Evolutionary conservation across 768 basidiomycete genomes (phyloP).

Genomic region (Suillus fuscotomentosus): DNA sequence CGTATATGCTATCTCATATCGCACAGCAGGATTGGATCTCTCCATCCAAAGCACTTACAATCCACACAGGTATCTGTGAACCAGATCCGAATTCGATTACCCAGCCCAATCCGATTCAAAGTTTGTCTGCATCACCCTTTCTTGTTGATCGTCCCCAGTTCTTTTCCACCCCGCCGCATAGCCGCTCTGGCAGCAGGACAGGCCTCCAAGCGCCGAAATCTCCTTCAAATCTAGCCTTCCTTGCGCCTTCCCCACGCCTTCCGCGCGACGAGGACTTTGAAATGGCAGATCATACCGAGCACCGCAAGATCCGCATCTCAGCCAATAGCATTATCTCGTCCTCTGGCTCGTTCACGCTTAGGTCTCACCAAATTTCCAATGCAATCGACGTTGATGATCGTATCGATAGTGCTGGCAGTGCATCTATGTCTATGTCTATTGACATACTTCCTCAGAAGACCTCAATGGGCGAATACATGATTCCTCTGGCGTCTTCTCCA

Average conservation of each 20-base stretch:
- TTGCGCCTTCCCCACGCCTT: not conserved
- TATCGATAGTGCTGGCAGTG: not conserved
- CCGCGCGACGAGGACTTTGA: conserved; percentile 8
- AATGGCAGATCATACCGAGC: conserved; percentile 18
- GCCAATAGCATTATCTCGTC: conserved; percentile 29
- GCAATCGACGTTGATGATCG: not conserved
- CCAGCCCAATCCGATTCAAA: not conserved
- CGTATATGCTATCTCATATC: conserved; percentile 27
- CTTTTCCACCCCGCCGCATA: conserved; percentile 24
- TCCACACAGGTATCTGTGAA: not conserved
- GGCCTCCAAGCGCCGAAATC: not conserved
- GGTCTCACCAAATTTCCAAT: conserved; percentile 5
- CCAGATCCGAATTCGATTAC: not conserved
- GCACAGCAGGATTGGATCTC: conserved; percentile 13
- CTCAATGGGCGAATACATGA: conserved; percentile 15
- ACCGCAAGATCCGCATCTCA: conserved; percentile 17
- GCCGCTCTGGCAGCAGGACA: conserved; percentile 5
- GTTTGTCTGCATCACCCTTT: conserved; percentile 13
- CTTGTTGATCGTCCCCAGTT: conserved; percentile 21
- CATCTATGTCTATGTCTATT: not conserved
- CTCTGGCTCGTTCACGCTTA: conserved; percentile 26
- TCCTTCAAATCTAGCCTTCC: not conserved
- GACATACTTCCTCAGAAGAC: not conserved
- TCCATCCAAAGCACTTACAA: conserved; percentile 12
- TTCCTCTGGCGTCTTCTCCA: conserved; percentile 2